Evolutionary conservation across 2,329 filamentous ascomycete species (phyloP), one percentile per base, ranked within the genome.

Genomic region (Seiridium unicorne): DNA sequence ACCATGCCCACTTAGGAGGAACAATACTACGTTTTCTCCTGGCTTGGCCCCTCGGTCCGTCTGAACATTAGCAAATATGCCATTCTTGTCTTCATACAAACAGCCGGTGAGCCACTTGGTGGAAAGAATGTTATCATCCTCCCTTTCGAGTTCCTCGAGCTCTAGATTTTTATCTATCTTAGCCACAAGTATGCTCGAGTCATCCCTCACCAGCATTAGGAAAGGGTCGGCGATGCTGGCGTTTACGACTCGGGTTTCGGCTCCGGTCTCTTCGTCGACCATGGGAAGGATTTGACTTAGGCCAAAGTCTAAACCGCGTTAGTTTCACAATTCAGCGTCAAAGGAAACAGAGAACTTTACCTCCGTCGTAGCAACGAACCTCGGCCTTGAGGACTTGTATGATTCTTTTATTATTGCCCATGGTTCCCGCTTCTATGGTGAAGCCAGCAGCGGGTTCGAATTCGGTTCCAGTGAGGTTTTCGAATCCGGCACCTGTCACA

Each of bases 211-310:
- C 11, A 98, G 83, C 2, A 97, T 79, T 10, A 99, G 75, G 70
- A 93, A 97, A 0, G 92, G 92, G 66, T 98, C 94, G 26, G 86
- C 86, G 67, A 98, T 93, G 71, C 91, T 96, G 44, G 91, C 90
- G 68, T 87, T 90, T 51, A 93, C 79, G 47, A 95, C 89, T 57
- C 89, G 84, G 4, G 92, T 89, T 68, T 97, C 92, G 26, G 85
- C 88, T 10, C 90, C 93, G 0, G 89, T 93, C 64, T 95, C 91
- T 68, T 97, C 95, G 68, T 98, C 95, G 63, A 92, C 85, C 84
- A 98, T 92, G 1, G 93, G 92, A 55, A 97, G 84, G 58, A 99
- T 98, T 70, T 98, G 94, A 51, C 89, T 89, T 57, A 99, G 83
- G 9, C 90, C 91, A 61, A 99, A 84, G 73, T 96, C 92, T 92